Evolutionary conservation across 2,329 filamentous ascomycete species (phyloP).

Genomic region (Fusarium buxicola): DNA sequence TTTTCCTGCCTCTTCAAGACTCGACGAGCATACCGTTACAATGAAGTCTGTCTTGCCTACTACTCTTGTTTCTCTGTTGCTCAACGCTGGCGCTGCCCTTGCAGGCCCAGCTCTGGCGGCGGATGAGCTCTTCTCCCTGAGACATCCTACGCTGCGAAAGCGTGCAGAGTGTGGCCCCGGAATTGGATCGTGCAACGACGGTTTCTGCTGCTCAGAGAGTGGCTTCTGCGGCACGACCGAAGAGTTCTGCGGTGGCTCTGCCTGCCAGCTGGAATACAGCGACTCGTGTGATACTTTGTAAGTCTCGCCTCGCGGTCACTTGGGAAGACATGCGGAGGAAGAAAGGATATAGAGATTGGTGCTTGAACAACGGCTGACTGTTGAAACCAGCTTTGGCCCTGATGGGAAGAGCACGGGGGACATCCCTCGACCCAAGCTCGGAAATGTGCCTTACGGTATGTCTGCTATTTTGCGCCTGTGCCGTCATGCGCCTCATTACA

Average conservation of each 20-base stretch:
- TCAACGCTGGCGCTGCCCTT: slow-evolving; percentile 31
- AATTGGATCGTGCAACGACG: slow-evolving; percentile 49
- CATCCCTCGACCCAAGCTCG: slow-evolving; percentile 48
- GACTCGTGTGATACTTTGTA: slow-evolving; percentile 57
- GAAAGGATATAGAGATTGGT: not conserved
- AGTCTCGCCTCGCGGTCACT: slow-evolving; percentile 37
- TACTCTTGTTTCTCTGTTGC: slow-evolving; percentile 31
- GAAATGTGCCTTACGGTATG: slow-evolving; percentile 54
- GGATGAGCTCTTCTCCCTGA: slow-evolving; percentile 24
- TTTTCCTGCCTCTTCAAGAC: not conserved
- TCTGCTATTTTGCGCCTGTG: slow-evolving; percentile 3
- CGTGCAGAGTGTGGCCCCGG: slow-evolving; percentile 50
- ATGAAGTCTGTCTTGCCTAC: slow-evolving; percentile 36
- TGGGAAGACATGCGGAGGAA: not conserved
- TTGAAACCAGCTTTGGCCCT: slow-evolving; percentile 47
- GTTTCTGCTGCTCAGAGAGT: slow-evolving; percentile 52
- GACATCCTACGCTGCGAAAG: slow-evolving; percentile 31
- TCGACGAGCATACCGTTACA: not conserved
- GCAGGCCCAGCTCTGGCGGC: slow-evolving; percentile 35
- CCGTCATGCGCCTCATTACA: slow-evolving; percentile 17
- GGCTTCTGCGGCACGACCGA: slow-evolving; percentile 53
- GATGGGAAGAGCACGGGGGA: slow-evolving; percentile 48
- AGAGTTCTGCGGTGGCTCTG: slow-evolving; percentile 53
- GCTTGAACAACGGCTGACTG: slow-evolving; percentile 22
- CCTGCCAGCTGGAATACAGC: slow-evolving; percentile 55